Evolutionary conservation across 371 early-diverging fungal genomes (phyloP).

Genomic region (Zancudomyces culisetae): DNA sequence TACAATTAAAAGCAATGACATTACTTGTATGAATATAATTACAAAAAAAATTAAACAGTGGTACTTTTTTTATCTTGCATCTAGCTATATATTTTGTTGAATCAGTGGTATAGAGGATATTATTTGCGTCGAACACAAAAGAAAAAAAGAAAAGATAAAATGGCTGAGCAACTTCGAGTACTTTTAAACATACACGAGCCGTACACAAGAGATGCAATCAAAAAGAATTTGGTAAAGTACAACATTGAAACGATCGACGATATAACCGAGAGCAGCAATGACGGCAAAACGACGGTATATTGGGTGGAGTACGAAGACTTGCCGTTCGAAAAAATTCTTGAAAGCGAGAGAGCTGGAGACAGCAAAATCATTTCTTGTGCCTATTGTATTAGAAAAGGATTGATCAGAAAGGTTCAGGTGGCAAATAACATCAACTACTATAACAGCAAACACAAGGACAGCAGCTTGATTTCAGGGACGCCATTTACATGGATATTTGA

Average conservation of each 20-base stretch:
- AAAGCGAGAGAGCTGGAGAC: slow-evolving; percentile 6
- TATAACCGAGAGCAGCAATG: not conserved
- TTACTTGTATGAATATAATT: too few relatives aligned
- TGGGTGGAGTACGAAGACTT: slow-evolving; percentile 51
- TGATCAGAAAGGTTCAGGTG: slow-evolving; percentile 46
- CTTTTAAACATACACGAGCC: too few relatives aligned
- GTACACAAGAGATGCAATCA: too few relatives aligned
- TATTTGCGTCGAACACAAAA: too few relatives aligned
- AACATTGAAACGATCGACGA: not conserved
- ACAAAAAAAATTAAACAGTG: too few relatives aligned
- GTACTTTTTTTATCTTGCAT: too few relatives aligned
- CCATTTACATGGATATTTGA: slow-evolving; percentile 51
- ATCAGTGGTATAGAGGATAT: too few relatives aligned
- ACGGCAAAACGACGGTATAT: slow-evolving; percentile 17
- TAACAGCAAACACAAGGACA: slow-evolving; percentile 30
- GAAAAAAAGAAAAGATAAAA: too few relatives aligned
- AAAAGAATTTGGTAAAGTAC: too few relatives aligned
- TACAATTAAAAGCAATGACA: too few relatives aligned
- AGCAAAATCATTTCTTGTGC: slow-evolving; percentile 26
- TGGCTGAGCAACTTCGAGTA: too few relatives aligned
- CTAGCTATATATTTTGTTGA: too few relatives aligned
- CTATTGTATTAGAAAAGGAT: slow-evolving; percentile 45
- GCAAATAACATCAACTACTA: slow-evolving; percentile 37
- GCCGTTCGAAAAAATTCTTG: slow-evolving; percentile 30
- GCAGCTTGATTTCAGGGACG: slow-evolving; percentile 29